Evolutionary conservation across 1,284 basidiomycete species (phyloP), one percentile per base, ranked within the genome.

Genomic region (Puccinia horiana): DNA sequence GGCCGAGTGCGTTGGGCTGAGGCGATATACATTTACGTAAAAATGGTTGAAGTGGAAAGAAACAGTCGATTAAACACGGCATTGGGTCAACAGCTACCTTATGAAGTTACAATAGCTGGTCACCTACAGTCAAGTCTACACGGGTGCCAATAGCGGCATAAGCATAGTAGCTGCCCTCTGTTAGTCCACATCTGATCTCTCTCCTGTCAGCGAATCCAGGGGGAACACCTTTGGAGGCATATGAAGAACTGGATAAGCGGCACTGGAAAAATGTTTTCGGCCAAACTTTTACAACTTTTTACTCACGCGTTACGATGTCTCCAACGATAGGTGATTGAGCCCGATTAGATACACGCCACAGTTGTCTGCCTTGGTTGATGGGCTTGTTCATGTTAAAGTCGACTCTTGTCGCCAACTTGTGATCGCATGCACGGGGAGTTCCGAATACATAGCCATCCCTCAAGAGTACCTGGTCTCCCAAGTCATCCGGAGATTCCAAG

Each of bases 391-490:
- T 56, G 52, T 80, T 73, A 32, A 52, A 73, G 20, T 73, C 69
- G 18, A 73, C 65, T 63, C 78, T 72, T 16, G 78, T 63, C 0
- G 78, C 78, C 42, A 80, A 37, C 26, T 80, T 73, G 40, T 42
- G 52, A 37, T 80, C 67, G 23, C 78, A 80, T 56, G 69, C 47
- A 52, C 67, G 67, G n/a, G 78, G 69, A 23, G 78, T 80, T 20
- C 78, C 78, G 47, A 72, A 80, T 56, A 56, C 54, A 37, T 80
- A 80, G 8, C 65, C 67, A 73, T 80, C 78, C 56, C 78, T n/a
- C 11, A 80, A 69, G 9, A 80, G 69, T 8, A 80, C 69, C 40
- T 72, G 49, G 23, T 80, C 69, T 42, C 78, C 78, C 42, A 80
- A 69, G 37, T 80, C 78, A 20, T 72, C 40, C 11, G 67, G 78